phyloP scores from a whole-genome alignment of 2,329 filamentous ascomycete genomes.

The Botrytis pseudocinerea region DNA sequence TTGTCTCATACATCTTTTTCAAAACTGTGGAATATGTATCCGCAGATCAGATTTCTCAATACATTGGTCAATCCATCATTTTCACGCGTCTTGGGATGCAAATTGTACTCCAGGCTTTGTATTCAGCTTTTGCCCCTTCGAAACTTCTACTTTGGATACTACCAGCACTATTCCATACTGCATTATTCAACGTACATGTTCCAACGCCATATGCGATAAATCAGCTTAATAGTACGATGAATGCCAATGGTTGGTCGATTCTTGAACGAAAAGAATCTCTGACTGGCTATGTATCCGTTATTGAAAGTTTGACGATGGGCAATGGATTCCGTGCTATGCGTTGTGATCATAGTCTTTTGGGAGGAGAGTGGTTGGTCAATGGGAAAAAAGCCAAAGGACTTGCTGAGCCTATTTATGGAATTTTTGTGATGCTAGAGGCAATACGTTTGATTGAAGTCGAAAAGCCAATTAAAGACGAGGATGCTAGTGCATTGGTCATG shows the following conservation, averaged over 20 bases:
- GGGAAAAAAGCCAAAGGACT: slow-evolving; percentile 65
- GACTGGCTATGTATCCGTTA: slow-evolving; percentile 89
- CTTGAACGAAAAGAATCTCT: slow-evolving; percentile 81
- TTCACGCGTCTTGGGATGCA: slow-evolving; percentile 74
- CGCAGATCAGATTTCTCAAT: slow-evolving; percentile 45
- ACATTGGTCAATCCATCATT: slow-evolving; percentile 62
- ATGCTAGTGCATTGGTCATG: slow-evolving; percentile 83
- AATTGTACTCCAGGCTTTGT: slow-evolving; percentile 63
- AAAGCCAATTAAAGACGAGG: slow-evolving; percentile 54
- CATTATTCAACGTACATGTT: slow-evolving; percentile 73
- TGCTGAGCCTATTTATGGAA: slow-evolving; percentile 86
- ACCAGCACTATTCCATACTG: slow-evolving; percentile 72
- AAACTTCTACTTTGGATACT: slow-evolving; percentile 65
- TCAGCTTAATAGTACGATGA: slow-evolving; percentile 66
- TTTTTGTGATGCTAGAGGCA: slow-evolving; percentile 95
- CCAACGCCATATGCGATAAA: slow-evolving; percentile 60
- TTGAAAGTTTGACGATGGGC: slow-evolving; percentile 65
- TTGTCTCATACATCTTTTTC: slow-evolving; percentile 67
- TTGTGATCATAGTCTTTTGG: slow-evolving; percentile 91
- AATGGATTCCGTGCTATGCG: slow-evolving; percentile 77
- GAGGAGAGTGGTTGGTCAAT: slow-evolving; percentile 78
- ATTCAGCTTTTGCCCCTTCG: slow-evolving; percentile 67
- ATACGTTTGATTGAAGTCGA: slow-evolving; percentile 73
- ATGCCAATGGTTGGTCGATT: slow-evolving; percentile 67
- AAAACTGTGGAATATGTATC: slow-evolving; percentile 46